These are phyloP conservation scores for Neolecta irregularis DNA, from an alignment of 1,139 yeast genomes.

Conservation along the genomic window DNA sequence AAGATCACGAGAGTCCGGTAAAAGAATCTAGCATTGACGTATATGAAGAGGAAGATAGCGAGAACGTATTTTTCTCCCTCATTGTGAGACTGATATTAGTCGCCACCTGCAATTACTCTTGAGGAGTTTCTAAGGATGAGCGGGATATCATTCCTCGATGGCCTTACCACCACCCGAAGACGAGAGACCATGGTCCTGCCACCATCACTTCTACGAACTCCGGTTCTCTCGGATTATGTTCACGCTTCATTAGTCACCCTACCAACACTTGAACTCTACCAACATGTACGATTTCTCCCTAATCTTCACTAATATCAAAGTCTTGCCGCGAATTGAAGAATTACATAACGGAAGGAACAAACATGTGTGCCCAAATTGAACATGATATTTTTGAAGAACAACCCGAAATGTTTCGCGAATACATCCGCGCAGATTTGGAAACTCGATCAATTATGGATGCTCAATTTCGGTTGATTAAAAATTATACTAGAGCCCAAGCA, in stretches of 20 bases:
- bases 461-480: conserved; percentile 36
- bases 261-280: conserved; percentile 23
- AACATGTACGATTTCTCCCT: conserved; percentile 16
- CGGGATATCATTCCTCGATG: conserved; percentile 24
- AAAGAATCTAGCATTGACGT: too few species aligned
- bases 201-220: conserved; percentile 15
- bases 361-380: conserved; percentile 32
- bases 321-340: conserved; percentile 38
- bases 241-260: conserved; percentile 19
- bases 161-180: conserved; percentile 20
- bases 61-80: not conserved
- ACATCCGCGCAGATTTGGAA: conserved; percentile 27
- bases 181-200: conserved; percentile 20
- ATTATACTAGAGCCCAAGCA: conserved; percentile 36
- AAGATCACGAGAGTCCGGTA: conserved; percentile 1
- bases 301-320: conserved; percentile 6
- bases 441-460: conserved; percentile 31
- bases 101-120: conserved; percentile 16
- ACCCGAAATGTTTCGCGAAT: conserved; percentile 37
- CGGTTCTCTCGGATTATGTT: conserved; percentile 19
- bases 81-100: not conserved
- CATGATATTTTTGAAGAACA: conserved; percentile 32
- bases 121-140: conserved; percentile 22
- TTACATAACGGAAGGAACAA: conserved; percentile 36
- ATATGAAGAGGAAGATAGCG: not conserved